Conservation (phyloP, 2,329 filamentous ascomycete species). For the Epichloe coenophiala region DNA sequence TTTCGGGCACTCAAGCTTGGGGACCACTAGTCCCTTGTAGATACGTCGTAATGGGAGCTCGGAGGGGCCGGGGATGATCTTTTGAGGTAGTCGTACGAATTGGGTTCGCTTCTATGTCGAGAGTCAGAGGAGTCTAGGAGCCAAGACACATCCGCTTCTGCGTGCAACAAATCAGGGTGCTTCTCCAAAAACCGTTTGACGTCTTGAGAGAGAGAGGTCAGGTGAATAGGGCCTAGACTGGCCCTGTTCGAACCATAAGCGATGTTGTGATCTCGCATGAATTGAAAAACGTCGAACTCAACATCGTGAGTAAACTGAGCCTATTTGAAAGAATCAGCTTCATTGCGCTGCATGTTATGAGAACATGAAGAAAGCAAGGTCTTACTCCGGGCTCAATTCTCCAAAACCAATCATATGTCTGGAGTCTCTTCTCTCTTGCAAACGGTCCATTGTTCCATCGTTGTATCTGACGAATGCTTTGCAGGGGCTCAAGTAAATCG, state of each 20-base stretch:
- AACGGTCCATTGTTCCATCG: conserved; percentile 77
- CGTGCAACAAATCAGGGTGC: conserved; percentile 29
- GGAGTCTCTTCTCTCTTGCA: conserved; percentile 61
- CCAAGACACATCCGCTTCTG: conserved; percentile 36
- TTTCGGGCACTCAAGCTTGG: not conserved
- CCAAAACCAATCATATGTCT: conserved; percentile 47
- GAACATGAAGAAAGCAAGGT: conserved; percentile 2
- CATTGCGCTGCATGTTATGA: not conserved
- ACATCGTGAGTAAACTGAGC: conserved; percentile 45
- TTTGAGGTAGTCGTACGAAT: not conserved
- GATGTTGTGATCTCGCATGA: conserved; percentile 73
- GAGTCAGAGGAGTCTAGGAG: conserved; percentile 18
- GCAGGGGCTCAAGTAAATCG: conserved; percentile 44
- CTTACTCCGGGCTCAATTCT: conserved; percentile 46
- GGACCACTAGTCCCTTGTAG: conserved; percentile 4
- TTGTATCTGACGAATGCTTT: conserved; percentile 60
- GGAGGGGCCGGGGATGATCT: not conserved
- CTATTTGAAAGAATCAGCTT: conserved; percentile 16
- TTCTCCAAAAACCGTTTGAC: conserved; percentile 32
- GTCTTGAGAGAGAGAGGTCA: conserved; percentile 30
- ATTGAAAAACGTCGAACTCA: conserved; percentile 75
- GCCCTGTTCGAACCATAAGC: conserved; percentile 55
- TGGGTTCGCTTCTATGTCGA: not conserved
- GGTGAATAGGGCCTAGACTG: conserved; percentile 29
- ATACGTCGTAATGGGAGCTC: not conserved